phyloP scores from a whole-genome alignment of 768 basidiomycete species.

The Xerocomus spinulosus region DNA sequence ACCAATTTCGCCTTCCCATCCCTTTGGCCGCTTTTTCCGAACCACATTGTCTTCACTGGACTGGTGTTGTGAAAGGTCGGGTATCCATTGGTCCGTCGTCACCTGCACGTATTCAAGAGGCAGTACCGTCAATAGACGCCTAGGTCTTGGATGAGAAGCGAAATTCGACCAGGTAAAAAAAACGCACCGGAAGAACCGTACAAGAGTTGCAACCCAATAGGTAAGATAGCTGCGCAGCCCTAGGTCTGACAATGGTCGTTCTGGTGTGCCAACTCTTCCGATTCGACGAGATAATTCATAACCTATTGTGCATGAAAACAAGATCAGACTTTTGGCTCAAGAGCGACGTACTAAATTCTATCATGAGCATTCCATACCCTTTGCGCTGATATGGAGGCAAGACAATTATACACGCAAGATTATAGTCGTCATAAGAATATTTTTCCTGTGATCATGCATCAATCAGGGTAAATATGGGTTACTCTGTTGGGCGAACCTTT shows the following conservation, averaged over 20 bases:
- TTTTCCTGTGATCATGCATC: constrained; percentile 61
- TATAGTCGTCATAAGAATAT: constrained; percentile 93
- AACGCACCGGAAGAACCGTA: constrained; percentile 76
- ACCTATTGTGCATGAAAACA: constrained; percentile 43
- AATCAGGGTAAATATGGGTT: background rate
- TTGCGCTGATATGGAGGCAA: constrained; percentile 89
- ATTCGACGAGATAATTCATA: constrained; percentile 85
- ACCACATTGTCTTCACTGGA: constrained; percentile 30
- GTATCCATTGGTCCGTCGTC: constrained; percentile 40
- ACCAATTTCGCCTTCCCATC: constrained; percentile 68
- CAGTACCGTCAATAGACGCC: constrained; percentile 57
- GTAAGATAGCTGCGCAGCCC: constrained; percentile 87
- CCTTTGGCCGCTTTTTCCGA: constrained; percentile 53
- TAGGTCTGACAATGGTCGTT: constrained; percentile 90
- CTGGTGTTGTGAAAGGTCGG: constrained; percentile 36
- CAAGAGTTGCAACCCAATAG: constrained; percentile 78
- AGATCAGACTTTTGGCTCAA: background rate
- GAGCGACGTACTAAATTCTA: constrained; percentile 86
- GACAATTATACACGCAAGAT: constrained; percentile 93
- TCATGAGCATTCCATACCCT: constrained; percentile 92
- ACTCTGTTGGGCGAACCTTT: constrained; percentile 38
- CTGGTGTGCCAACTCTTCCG: constrained; percentile 84
- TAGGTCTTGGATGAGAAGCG: constrained; percentile 10
- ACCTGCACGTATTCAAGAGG: constrained; percentile 49
- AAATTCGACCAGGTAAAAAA: background rate